Conservation (phyloP, 176 grass and related monocot species). For the Puya raimondii region DNA sequence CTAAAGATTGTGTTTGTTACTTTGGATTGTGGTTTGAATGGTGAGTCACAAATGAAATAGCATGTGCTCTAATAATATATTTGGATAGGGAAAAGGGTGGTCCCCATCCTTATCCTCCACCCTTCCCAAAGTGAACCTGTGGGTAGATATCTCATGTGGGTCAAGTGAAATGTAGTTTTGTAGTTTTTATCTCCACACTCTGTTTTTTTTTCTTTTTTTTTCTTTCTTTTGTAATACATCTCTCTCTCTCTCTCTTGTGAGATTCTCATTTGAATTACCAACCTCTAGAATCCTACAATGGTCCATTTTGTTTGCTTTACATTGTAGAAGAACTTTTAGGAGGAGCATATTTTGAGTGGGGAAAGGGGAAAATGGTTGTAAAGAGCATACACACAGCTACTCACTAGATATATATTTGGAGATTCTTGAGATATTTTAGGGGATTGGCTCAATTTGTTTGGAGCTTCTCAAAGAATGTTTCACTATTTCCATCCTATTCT, state of each 20-base stretch:
- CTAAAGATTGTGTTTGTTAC: no score
- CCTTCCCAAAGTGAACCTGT: slow-evolving; percentile 5
- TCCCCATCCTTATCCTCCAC: slow-evolving; percentile 1
- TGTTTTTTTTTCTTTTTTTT: neutral
- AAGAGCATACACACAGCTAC: no score
- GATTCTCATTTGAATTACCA: neutral
- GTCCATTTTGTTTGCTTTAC: neutral
- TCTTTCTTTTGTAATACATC: neutral
- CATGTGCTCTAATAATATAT: neutral
- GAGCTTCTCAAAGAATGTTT: no score
- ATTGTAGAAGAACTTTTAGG: no score
- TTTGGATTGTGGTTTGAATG: neutral
- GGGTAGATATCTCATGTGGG: slow-evolving; percentile 11
- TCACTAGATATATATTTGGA: no score
- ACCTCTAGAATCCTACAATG: neutral
- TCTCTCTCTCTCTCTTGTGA: neutral
- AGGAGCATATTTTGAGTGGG: no score
- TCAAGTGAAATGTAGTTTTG: slow-evolving; percentile 1
- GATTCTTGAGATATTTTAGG: no score
- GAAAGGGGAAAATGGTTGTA: no score
- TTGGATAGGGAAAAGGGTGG: neutral
- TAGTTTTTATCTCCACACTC: neutral
- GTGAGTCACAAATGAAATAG: neutral
- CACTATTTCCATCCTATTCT: no score
- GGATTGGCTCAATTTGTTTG: no score